phyloP scores from a whole-genome alignment of 345 rosid genomes.

The Boechera stricta region DNA sequence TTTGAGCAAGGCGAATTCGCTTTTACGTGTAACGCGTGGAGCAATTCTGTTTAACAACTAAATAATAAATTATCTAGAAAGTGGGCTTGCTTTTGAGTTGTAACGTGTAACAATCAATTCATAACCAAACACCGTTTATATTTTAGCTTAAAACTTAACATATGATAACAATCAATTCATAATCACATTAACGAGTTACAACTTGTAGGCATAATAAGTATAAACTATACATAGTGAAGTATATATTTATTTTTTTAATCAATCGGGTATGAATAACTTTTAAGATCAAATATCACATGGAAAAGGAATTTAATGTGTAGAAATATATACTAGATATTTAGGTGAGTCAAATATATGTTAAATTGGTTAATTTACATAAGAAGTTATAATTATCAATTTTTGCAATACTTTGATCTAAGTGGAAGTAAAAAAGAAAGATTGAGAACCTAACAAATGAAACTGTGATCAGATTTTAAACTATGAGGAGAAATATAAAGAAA shows the following conservation, averaged over 20 bases:
- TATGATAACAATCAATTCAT: neutral
- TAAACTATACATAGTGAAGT: too few relatives aligned
- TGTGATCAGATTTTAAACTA: too few relatives aligned
- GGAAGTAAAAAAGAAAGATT: too few relatives aligned
- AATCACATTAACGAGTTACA: constrained; percentile 10
- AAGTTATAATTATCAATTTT: too few relatives aligned
- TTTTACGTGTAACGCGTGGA: constrained; percentile 34
- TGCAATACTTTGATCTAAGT: too few relatives aligned
- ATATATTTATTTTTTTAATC: too few relatives aligned
- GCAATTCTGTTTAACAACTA: neutral
- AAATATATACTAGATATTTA: neutral
- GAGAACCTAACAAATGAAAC: too few relatives aligned
- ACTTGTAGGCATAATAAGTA: neutral
- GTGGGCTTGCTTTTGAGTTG: constrained; percentile 37
- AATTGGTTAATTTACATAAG: neutral
- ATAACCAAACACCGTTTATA: constrained; percentile 11
- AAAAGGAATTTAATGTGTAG: neutral
- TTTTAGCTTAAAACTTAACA: neutral
- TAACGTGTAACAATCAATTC: constrained; percentile 31
- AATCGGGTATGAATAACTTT: too few relatives aligned
- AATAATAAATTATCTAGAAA: constrained; percentile 4
- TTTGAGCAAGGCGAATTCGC: constrained; percentile 22
- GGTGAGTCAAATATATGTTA: neutral
- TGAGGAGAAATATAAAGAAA: neutral
- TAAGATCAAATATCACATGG: neutral